These are phyloP conservation scores for Artemisia princeps DNA, from an alignment of 140 eudicot species.

Conservation along the genomic window DNA sequence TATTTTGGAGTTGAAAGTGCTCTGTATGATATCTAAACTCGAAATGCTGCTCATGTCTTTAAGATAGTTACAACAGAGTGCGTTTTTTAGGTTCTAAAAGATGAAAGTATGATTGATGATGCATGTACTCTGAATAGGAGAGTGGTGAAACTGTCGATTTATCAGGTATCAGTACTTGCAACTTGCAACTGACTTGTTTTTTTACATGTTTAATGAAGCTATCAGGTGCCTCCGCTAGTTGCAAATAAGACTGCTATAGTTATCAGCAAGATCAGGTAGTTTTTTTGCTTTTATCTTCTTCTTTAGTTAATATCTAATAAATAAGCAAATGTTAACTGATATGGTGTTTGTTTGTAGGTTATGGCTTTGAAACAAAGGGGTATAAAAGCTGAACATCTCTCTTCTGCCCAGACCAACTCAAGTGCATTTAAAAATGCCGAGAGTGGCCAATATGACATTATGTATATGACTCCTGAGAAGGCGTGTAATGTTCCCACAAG, in stretches of 20 bases:
- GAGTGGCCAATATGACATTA: constrained; percentile 55
- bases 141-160: constrained; percentile 1
- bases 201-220: constrained; percentile 34
- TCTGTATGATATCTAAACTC: not conserved
- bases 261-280: constrained; percentile 90
- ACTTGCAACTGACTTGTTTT: constrained; percentile 15
- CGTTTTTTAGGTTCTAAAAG: not conserved
- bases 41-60: not conserved
- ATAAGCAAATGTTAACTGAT: not conserved
- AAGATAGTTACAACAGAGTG: not conserved
- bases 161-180: constrained; percentile 15
- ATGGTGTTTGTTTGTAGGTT: constrained; percentile 40
- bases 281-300: not conserved
- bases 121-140: too few species aligned
- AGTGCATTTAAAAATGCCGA: constrained; percentile 59
- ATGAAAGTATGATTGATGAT: too few species aligned
- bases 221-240: constrained; percentile 82
- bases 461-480: constrained; percentile 91
- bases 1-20: not conserved
- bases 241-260: constrained; percentile 66
- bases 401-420: constrained; percentile 65
- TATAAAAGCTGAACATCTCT: constrained; percentile 66
- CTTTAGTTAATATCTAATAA: not conserved
- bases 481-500: constrained; percentile 63
- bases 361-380: constrained; percentile 92